A percentile compares a stretch with the other conserved stretches of the same genome.
Conservation (phyloP, 345 rosid species). For the Limnanthes douglasii region DNA sequence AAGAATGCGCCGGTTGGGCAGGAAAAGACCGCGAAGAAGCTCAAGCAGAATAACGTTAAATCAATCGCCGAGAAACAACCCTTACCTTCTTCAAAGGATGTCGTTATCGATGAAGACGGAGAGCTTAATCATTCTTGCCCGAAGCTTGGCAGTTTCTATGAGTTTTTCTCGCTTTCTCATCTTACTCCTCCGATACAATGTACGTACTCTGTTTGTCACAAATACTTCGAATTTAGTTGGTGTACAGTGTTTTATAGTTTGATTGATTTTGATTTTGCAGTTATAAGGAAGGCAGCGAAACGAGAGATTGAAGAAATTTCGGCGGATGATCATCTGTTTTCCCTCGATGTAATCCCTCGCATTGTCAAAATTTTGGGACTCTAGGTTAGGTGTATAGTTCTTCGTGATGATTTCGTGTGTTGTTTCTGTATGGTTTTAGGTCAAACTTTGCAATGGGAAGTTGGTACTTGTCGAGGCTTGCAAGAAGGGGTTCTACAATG, state of each 20-base stretch:
- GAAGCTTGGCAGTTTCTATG: slow-evolving; percentile 78
- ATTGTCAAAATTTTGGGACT: neutral
- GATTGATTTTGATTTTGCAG: slow-evolving; percentile 20
- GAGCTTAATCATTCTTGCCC: slow-evolving; percentile 63
- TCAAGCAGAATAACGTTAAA: slow-evolving; percentile 25
- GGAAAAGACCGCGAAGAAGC: slow-evolving; percentile 20
- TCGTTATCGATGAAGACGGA: slow-evolving; percentile 44
- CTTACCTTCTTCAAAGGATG: slow-evolving; percentile 22
- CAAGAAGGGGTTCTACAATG: slow-evolving; percentile 61
- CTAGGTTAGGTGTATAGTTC: neutral
- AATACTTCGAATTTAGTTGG: neutral
- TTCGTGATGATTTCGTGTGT: slow-evolving; percentile 2
- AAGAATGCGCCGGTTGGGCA: slow-evolving; percentile 19
- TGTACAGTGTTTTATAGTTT: slow-evolving; percentile 7
- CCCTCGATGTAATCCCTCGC: slow-evolving; percentile 55
- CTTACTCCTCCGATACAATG: slow-evolving; percentile 88
- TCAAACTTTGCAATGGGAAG: slow-evolving; percentile 93
- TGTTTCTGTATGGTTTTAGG: slow-evolving; percentile 24
- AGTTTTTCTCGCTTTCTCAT: slow-evolving; percentile 89
- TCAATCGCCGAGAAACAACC: slow-evolving; percentile 18
- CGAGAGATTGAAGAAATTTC: slow-evolving; percentile 42
- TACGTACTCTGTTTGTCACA: slow-evolving; percentile 17
- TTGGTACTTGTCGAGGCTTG: slow-evolving; percentile 71
- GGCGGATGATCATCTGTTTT: slow-evolving; percentile 67
- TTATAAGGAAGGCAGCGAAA: slow-evolving; percentile 37